Base-by-base conservation (phyloP, 2,329 filamentous ascomycete genomes). In the Colletotrichum sp. region DNA sequence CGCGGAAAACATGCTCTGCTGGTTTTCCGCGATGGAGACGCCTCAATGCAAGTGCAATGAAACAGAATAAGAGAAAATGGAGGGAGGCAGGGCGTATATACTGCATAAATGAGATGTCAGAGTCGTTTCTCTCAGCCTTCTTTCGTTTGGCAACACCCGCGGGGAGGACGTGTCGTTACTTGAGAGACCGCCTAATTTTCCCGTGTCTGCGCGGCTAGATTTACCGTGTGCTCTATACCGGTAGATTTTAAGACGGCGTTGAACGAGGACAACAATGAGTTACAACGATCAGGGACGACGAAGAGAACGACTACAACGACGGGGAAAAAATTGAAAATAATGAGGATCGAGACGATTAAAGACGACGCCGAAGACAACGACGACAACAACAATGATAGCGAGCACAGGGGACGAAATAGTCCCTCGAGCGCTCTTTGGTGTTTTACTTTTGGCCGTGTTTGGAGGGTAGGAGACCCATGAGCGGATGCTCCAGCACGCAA, bases 1-100 rank as follows among this genome's bases (percentile, higher is more conserved):
- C 81, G 85, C 62, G 89, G 88, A 43, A 86, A 85, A 74, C 88
- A 90, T 79, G 89, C 85, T 21, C 86, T 85, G 81, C 81, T 90
- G 34, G 87, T 90, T n/a, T 90, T 90, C 78, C 80, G 83, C 48
- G 86, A 84, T 55, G 84, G 82, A 63, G 84, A 80, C 36, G 85
- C 84, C 5, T 81, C 80, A 16, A 85, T 88, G 84, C 76, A 81
- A 36, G 79, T 76, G 32, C 77, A 63, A 58, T 80, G 71, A 58
- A 43, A 43, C 9, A 48, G 2, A 3, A n/a, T 5, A 48, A 48
- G 38, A n/a, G 10, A n/a, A 38, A 9, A 13, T 14, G 59, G 12
- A 36, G 24, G 38, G 55, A 55, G 30, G 61, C 3, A 30, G 65
- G 32, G 52, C 21, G 55, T 12, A 32, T 28, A 18, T 52, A 55